Evolutionary conservation across 73 alveolate species (phyloP).

Genomic region (Paramecium pentaurelia): DNA sequence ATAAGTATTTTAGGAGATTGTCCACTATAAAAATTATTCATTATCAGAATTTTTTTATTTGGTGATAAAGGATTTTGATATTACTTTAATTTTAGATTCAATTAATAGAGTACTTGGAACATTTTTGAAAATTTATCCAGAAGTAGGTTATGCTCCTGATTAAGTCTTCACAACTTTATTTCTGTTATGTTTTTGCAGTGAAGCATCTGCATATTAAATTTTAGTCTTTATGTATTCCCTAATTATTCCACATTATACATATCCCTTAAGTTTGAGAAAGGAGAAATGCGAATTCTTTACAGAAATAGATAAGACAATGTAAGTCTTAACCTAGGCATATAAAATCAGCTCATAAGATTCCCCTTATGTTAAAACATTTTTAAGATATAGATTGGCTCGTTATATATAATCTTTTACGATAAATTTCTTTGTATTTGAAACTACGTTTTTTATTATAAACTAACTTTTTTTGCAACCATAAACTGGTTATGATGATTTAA

Average conservation of each 20-base stretch:
- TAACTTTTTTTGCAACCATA: neutral
- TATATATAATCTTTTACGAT: neutral
- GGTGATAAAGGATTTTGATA: neutral
- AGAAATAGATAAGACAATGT: neutral
- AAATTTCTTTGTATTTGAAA: slow-evolving; percentile 37
- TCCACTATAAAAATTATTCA: neutral
- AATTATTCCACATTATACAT: neutral
- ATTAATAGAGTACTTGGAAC: slow-evolving; percentile 26
- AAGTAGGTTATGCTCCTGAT: slow-evolving; percentile 10
- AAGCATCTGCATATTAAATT: neutral
- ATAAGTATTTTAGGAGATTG: neutral
- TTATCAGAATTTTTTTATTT: neutral
- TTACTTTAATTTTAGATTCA: neutral
- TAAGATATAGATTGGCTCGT: neutral
- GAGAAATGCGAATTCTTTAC: neutral
- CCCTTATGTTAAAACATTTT: neutral
- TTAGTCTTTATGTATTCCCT: neutral
- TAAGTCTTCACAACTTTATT: neutral
- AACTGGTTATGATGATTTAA: neutral
- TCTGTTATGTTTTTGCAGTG: slow-evolving; percentile 8
- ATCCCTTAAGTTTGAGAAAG: neutral
- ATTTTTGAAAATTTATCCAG: neutral
- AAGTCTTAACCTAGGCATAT: neutral
- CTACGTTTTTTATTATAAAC: slow-evolving; percentile 1
- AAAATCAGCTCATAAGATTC: neutral